Base-by-base conservation (phyloP, 176 grass and related monocot species). In the Stipa capillata region DNA sequence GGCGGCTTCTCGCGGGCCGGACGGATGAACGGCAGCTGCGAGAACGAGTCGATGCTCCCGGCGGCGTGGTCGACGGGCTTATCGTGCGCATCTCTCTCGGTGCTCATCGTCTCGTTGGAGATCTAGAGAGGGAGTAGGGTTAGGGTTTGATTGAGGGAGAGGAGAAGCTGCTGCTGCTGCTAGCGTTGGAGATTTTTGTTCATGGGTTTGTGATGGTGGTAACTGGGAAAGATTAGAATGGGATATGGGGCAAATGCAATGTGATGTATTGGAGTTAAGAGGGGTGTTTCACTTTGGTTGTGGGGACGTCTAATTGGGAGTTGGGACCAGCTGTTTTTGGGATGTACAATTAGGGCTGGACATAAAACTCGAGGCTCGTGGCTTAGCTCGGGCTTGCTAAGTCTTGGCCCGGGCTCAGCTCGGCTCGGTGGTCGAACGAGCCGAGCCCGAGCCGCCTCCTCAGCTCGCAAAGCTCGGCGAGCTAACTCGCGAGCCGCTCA, bases 11-110 rank as follows among this genome's bases (percentile, higher is more conserved):
- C 55, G 44, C 8, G 2, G 64, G 41, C 12, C 14, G 74, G 73
- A 8, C 85, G 80, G 34, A 93, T 77, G 85, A 91, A 93, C 12
- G 90, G 90, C 44, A 97, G 88, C 74, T 97, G 90, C 18, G 93
- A 88, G 64, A 97, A 97, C 17, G 88, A 88, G 73, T 97, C 90
- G 63, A 97, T 91, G 82, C 64, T 63, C 11, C 73, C 56, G 59
- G 55, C 48, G 11, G 52, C 58, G 9, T 15, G 21, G 41, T 8
- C 23, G 57, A 1, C 36, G 25, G 70, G 10, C 49, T 7, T 24
- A 21, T 50, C 65, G 21, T 8, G 87, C 18, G 76, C 85, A 79
- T 91, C 94, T 71, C 70, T 70, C 63, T 91, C 84, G 4, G 17
- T 28, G 58, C 84, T 91, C 94, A 97, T 97, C 64, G 67, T 20